Conservation (phyloP, 2,329 filamentous ascomycete genomes). For the Clarireedia monteithiana region DNA sequence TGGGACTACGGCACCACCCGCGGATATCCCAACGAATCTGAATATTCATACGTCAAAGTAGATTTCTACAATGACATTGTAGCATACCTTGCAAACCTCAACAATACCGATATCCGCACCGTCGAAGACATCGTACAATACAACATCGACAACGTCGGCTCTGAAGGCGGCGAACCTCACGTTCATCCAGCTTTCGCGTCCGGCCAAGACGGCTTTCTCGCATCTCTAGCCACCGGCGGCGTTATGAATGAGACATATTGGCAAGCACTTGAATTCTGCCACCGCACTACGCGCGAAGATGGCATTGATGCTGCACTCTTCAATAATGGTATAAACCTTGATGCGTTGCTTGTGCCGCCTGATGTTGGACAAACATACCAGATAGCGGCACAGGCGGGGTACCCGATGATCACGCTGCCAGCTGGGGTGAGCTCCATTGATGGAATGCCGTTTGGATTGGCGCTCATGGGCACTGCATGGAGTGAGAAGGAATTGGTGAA, state of each 20-base stretch:
- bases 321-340: slow-evolving; percentile 37
- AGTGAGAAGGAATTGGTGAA: slow-evolving; percentile 48
- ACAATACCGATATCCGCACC: slow-evolving; percentile 45
- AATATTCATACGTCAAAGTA: slow-evolving; percentile 65
- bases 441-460: slow-evolving; percentile 55
- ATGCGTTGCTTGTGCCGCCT: slow-evolving; percentile 60
- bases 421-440: slow-evolving; percentile 45
- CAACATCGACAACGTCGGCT: slow-evolving; percentile 55
- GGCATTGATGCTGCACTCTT: slow-evolving; percentile 63
- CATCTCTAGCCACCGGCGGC: slow-evolving; percentile 53
- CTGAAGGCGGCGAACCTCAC: slow-evolving; percentile 57
- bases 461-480: slow-evolving; percentile 54
- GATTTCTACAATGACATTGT: slow-evolving; percentile 54
- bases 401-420: slow-evolving; percentile 64
- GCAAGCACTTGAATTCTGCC: slow-evolving; percentile 56
- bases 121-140: slow-evolving; percentile 59
- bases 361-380: slow-evolving; percentile 61
- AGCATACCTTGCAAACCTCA: slow-evolving; percentile 40
- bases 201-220: slow-evolving; percentile 65
- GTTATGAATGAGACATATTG: slow-evolving; percentile 57
- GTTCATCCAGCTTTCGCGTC: slow-evolving; percentile 57
- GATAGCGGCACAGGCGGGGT: slow-evolving; percentile 68
- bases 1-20: slow-evolving; percentile 60
- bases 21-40: slow-evolving; percentile 62
- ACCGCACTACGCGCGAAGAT: slow-evolving; percentile 48